Percentiles rank a stretch among this genome's conserved stretches.
phyloP scores from a whole-genome alignment of 2,329 filamentous ascomycete species.

The Harringtonia aguacate region DNA sequence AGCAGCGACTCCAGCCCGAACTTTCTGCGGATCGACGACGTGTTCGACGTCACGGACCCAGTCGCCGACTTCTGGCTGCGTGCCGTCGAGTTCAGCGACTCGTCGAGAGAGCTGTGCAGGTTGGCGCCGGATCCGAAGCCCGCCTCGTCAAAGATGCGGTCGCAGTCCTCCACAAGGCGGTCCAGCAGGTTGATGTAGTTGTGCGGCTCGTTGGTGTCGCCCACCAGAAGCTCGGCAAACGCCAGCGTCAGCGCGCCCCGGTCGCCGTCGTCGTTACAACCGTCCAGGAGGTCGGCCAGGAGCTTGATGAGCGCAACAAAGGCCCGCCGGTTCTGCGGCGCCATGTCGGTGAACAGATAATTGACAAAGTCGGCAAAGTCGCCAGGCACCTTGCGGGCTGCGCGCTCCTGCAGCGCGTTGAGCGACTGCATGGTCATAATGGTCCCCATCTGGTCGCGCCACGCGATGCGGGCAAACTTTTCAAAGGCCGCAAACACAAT shows the following conservation, averaged over 20 bases:
- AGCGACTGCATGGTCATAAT: slow-evolving; percentile 65
- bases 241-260: slow-evolving; percentile 77
- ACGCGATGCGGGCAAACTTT: slow-evolving; percentile 80
- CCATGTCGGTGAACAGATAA: slow-evolving; percentile 54
- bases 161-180: slow-evolving; percentile 79
- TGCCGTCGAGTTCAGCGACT: slow-evolving; percentile 48
- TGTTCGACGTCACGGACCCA: slow-evolving; percentile 74
- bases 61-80: slow-evolving; percentile 46
- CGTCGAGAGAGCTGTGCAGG: slow-evolving; percentile 44
- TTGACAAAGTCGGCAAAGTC: slow-evolving; percentile 64
- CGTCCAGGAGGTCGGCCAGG: slow-evolving; percentile 76
- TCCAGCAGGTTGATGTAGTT: slow-evolving; percentile 84
- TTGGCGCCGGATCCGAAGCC: slow-evolving; percentile 26
- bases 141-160: slow-evolving; percentile 69
- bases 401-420: slow-evolving; percentile 60
- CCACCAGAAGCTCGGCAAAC: slow-evolving; percentile 78
- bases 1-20: slow-evolving; percentile 71
- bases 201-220: slow-evolving; percentile 53
- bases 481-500: slow-evolving; percentile 87
- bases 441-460: slow-evolving; percentile 79
- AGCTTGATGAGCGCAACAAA: slow-evolving; percentile 78
- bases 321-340: slow-evolving; percentile 61
- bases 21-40: slow-evolving; percentile 73
- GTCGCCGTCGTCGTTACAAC: slow-evolving; percentile 84
- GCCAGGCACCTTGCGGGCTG: slow-evolving; percentile 55